Evolutionary conservation across 352 stramenopile species (phyloP), one percentile per base, ranked within the genome.

Genomic region (Pythium rishiriense): DNA sequence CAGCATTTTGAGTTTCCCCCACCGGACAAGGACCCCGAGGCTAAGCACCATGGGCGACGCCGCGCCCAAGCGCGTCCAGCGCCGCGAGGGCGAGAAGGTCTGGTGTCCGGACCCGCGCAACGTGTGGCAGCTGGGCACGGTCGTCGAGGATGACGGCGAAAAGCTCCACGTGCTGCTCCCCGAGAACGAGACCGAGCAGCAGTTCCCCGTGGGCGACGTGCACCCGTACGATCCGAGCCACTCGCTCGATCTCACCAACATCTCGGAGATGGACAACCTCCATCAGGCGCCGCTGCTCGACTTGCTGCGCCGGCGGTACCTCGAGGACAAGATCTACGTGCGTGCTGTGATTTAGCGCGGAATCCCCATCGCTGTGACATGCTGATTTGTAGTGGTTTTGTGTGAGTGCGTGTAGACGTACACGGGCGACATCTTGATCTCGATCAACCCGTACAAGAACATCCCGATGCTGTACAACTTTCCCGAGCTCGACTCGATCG

Each of bases 381-480:
- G n/a, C n/a, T n/a, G n/a, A n/a, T n/a, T n/a, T n/a, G n/a, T n/a
- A n/a, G n/a, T n/a, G n/a, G n/a, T n/a, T n/a, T n/a, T n/a, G n/a
- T n/a, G n/a, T n/a, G n/a, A n/a, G n/a, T n/a, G n/a, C n/a, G n/a
- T 12, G 39, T 41, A 94, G 77, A 98, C 95, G 35, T 98, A 96
- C 66, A 97, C 91, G 37, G 91, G 92, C 26, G 94, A 98, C 59
- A 97, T 98, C 21, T 74, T 98, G 41, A 98, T 98, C 76, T 97
- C 91, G 37, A 96, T 98, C 62, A 98, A 98, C 73, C 95, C 95
- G 55, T 98, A 98, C 88, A 98, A 98, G 83, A 93, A 93, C 72
- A 94, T 97, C 54, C 83, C 87, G 51, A 89, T 95, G 77, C 76
- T 97, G 22, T 97, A 97, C 75, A 95, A 95, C 72, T 92, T 96